These are phyloP conservation scores for Phyllosticta ampelicida DNA, from an alignment of 2,329 filamentous ascomycete species.

Conservation along the genomic window DNA sequence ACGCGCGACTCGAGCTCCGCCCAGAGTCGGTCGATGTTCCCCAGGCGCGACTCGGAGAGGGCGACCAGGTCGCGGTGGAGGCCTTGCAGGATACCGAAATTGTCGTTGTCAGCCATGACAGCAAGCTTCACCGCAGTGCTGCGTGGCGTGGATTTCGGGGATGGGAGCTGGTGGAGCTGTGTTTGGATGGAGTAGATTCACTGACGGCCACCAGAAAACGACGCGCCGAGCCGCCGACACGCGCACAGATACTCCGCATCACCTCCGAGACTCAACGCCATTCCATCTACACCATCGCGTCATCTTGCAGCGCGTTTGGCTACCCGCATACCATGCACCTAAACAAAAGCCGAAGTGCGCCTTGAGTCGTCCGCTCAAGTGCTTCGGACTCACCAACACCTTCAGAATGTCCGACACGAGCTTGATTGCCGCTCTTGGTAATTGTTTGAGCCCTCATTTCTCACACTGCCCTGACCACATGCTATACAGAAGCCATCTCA, in stretches of 20 bases:
- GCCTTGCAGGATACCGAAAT: constrained; percentile 66
- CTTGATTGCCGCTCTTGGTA: not conserved
- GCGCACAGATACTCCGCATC: constrained; percentile 1
- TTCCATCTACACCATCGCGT: not conserved
- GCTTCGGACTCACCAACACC: not conserved
- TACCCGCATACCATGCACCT: not conserved
- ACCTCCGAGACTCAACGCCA: constrained; percentile 4
- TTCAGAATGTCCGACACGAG: not conserved
- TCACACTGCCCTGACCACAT: not conserved
- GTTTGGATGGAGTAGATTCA: constrained; percentile 7
- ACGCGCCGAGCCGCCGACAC: not conserved
- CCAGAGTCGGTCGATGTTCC: constrained; percentile 59
- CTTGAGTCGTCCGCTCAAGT: not conserved
- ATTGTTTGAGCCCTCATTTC: not conserved
- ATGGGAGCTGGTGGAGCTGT: not conserved
- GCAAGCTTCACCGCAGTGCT: constrained; percentile 8
- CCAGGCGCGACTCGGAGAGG: constrained; percentile 59
- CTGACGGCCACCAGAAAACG: not conserved
- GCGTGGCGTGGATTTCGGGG: not conserved
- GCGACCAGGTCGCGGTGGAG: constrained; percentile 78
- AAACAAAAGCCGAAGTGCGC: not conserved
- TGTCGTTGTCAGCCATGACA: constrained; percentile 61
- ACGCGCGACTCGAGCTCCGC: constrained; percentile 54
- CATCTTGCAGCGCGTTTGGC: not conserved
- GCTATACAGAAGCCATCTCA: not conserved